Base-by-base conservation (phyloP, 768 basidiomycete species). In the Mycena capillaripes region DNA sequence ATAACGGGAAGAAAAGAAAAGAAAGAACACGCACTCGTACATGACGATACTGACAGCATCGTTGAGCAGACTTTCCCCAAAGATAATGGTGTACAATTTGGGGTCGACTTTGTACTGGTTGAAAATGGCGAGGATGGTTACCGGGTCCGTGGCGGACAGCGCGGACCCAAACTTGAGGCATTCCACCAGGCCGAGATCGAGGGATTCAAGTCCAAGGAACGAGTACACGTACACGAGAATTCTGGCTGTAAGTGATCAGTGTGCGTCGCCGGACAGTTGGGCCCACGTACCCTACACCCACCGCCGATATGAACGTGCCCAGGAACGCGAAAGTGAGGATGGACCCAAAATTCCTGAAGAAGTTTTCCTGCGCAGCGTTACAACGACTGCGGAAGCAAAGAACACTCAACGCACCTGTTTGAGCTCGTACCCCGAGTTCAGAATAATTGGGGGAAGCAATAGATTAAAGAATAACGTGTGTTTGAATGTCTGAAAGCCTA, bases 21-120 rank as follows among this genome's bases (percentile, higher is more conserved):
- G 50, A 42, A 52, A 62, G 71, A 48, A 32, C 71, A 93, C 97
- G 87, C 81, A 98, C 97, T 99, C 98, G 83, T 99, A 99, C 95
- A 99, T 97, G 82, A 99, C 97, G 86, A 99, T 99, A 88, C 95
- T 96, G 78, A 99, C 98, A 23, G 98, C 98, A 86, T 99, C 98
- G 83, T 99, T 99, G 70, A 99, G 84, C 69, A 99, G 87, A 82
- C 93, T 95, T 82, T 99, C 98, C 30, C 98, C 98, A 78, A 99
- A 99, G 75, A 99, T 99, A 82, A 99, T 90, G 53, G 92, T 94
- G 84, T 99, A 99, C 11, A 99, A 87, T 80, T 99, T 98, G 0
- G 98, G 97, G 82, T 99, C 98, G 76, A 99, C 97, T 80, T 98
- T 98, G 86, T 97, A 95, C 77, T 98, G 95, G 77, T 98, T 96